Percentiles rank a stretch among this genome's conserved stretches.
These are phyloP conservation scores for Cyberlindnera veronae DNA, from an alignment of 805 yeast genomes.

Conservation along the genomic window DNA sequence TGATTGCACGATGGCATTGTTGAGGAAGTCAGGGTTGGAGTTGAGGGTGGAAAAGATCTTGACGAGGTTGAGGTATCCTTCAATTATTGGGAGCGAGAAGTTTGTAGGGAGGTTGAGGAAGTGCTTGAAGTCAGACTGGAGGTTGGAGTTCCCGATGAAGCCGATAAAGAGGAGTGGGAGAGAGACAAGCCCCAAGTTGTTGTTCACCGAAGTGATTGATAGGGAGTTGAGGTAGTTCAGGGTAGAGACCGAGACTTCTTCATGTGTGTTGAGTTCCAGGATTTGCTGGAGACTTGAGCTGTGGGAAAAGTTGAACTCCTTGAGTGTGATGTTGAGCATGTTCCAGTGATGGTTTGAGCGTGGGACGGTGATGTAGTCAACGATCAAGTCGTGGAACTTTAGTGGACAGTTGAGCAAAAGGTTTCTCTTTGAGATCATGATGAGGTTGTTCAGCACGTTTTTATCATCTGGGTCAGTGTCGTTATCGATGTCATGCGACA, in stretches of 20 bases:
- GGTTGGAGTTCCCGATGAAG: slow-evolving; percentile 1
- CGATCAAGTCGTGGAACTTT: slow-evolving; percentile 46
- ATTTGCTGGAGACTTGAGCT: neutral
- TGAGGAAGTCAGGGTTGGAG: slow-evolving; percentile 13
- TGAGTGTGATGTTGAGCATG: slow-evolving; percentile 41
- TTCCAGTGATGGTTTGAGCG: slow-evolving; percentile 40
- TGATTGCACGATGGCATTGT: slow-evolving; percentile 22
- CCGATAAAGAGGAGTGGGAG: slow-evolving; percentile 45
- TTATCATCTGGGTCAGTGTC: slow-evolving; percentile 9
- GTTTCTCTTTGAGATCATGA: slow-evolving; percentile 44
- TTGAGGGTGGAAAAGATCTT: slow-evolving; percentile 36
- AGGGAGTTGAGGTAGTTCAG: slow-evolving; percentile 5
- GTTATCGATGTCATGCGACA: slow-evolving; percentile 5
- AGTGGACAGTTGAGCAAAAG: slow-evolving; percentile 48
- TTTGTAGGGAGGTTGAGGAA: slow-evolving; percentile 6
- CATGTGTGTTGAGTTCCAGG: slow-evolving; percentile 14
- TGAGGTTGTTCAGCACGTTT: slow-evolving; percentile 29
- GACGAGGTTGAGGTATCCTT: slow-evolving; percentile 43
- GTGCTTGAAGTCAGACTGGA: slow-evolving; percentile 2
- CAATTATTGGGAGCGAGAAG: slow-evolving; percentile 29
- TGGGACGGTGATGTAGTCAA: slow-evolving; percentile 43
- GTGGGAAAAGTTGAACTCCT: slow-evolving; percentile 37
- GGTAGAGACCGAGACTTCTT: slow-evolving; percentile 1
- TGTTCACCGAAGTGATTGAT: slow-evolving; percentile 34
- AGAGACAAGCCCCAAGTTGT: slow-evolving; percentile 48